Evolutionary conservation across 176 grass and related monocot species (phyloP).

Genomic region (Phoenix roebelenii): DNA sequence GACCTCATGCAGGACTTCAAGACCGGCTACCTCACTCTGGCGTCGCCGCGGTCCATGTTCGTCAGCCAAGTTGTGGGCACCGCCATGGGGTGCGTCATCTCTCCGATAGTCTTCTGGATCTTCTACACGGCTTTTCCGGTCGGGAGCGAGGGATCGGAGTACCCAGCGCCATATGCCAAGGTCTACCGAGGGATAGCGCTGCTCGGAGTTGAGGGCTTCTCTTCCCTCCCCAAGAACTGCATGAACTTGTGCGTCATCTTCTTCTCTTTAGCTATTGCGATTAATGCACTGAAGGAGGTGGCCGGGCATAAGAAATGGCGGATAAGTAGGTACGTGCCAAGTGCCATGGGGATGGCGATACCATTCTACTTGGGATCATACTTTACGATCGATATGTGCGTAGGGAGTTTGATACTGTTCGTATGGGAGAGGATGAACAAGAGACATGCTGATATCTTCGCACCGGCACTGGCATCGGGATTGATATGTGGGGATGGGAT

Average conservation of each 20-base stretch:
- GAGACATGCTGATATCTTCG: background rate
- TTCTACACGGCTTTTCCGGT: constrained; percentile 46
- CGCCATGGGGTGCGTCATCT: constrained; percentile 37
- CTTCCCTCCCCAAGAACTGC: constrained; percentile 41
- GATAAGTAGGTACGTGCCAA: constrained; percentile 45
- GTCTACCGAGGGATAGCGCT: constrained; percentile 51
- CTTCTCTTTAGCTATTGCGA: constrained; percentile 44
- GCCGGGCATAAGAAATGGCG: constrained; percentile 19
- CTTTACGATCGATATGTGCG: constrained; percentile 73
- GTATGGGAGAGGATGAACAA: constrained; percentile 18
- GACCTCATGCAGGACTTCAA: constrained; percentile 75
- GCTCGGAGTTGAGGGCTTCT: constrained; percentile 33
- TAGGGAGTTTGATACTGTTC: constrained; percentile 26
- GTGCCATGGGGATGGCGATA: constrained; percentile 52
- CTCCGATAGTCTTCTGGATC: constrained; percentile 53
- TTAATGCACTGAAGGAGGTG: constrained; percentile 47
- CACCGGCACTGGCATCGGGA: constrained; percentile 17
- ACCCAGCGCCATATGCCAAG: constrained; percentile 51
- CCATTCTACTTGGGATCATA: constrained; percentile 52
- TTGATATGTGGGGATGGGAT: constrained; percentile 32
- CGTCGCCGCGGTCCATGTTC: constrained; percentile 52
- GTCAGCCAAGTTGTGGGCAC: constrained; percentile 44
- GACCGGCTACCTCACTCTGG: constrained; percentile 48
- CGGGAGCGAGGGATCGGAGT: constrained; percentile 16
- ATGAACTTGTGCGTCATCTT: constrained; percentile 45